Percentiles rank a stretch among this genome's conserved stretches.
Evolutionary conservation across 306 rosid species (phyloP).

Genomic region (Dalbergia cochinchinensis): DNA sequence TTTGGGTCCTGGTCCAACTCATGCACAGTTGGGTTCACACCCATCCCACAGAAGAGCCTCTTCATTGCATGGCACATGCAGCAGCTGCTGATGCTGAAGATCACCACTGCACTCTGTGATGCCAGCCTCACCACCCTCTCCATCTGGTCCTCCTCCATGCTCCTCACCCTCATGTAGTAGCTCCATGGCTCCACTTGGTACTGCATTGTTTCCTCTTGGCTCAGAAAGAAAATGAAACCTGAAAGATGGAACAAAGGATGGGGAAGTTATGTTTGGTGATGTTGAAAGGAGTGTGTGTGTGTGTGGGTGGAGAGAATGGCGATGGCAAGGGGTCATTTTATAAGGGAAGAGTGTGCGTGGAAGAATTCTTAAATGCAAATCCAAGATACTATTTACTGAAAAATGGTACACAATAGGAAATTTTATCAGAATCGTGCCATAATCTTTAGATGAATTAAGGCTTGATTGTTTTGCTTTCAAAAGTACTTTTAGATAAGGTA

Average conservation of each 20-base stretch:
- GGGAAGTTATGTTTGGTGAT: too few species aligned
- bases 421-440: too few species aligned
- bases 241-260: too few species aligned
- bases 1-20: slow-evolving; percentile 77
- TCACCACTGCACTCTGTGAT: slow-evolving; percentile 83
- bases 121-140: slow-evolving; percentile 72
- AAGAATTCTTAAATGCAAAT: too few species aligned
- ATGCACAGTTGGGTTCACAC: slow-evolving; percentile 79
- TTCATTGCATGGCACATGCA: slow-evolving; percentile 97
- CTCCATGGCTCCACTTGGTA: slow-evolving; percentile 65
- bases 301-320: too few species aligned
- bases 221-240: neutral
- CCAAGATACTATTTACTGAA: too few species aligned
- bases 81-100: slow-evolving; percentile 78
- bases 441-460: too few species aligned
- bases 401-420: too few species aligned
- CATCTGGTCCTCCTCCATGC: slow-evolving; percentile 52
- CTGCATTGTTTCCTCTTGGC: slow-evolving; percentile 53
- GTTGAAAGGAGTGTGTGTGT: too few species aligned
- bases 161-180: slow-evolving; percentile 51
- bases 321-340: neutral
- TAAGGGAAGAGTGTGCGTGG: neutral
- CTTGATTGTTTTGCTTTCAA: too few species aligned
- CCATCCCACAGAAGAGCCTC: slow-evolving; percentile 89
- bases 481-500: too few species aligned